Base-by-base conservation (phyloP, 2,329 filamentous ascomycete genomes). In the Juglanconis sp. region DNA sequence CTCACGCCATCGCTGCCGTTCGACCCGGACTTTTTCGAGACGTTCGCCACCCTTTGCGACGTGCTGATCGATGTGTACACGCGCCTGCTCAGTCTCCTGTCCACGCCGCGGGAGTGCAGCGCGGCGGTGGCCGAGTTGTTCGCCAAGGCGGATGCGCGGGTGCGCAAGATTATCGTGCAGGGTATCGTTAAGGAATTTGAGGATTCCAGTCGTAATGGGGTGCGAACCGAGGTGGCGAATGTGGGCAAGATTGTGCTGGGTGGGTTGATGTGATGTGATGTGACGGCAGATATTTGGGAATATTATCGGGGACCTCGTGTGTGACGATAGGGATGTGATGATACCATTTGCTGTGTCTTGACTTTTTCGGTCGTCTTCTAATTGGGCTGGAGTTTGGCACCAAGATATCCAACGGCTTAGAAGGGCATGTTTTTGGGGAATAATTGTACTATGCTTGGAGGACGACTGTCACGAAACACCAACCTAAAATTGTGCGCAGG, bases 1-100 rank as follows among this genome's bases (percentile, higher is more conserved):
- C 82, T 97, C 24, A 98, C 94, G n/a, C 95, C 95, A 0, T 89
- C 87, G 15, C 77, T 99, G 52, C 95, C 95, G 0, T 99, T 99
- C 70, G 93, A 98, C 65, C 95, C 95, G 0, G 95, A 99, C 74
- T 99, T 96, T 70, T 95, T 94, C 73, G 92, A 96, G 77, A 97
- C 93, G 0, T 98, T 98, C 76, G 89, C 92, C 13, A 97, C 95
- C 11, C 81, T 99, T 6, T 98, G 95, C 77, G 95, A 99, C 71
- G 91, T 96, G 3, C 78, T 99, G 63, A 96, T 97, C 68, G 95
- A 98, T 73, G 91, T 88, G 69, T 99, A 99, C 76, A 87, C 87
- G 40, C 86, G 87, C 57, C 85, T 99, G 34, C 79, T 96, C 68
- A 81, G 80, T 48, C 79, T 99, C 61, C 79, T 98, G 30, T 82